A percentile compares a stretch with the other conserved stretches of the same genome.
These are phyloP conservation scores for Glonium stellatum DNA, from an alignment of 495 filamentous ascomycete species.

Conservation along the genomic window DNA sequence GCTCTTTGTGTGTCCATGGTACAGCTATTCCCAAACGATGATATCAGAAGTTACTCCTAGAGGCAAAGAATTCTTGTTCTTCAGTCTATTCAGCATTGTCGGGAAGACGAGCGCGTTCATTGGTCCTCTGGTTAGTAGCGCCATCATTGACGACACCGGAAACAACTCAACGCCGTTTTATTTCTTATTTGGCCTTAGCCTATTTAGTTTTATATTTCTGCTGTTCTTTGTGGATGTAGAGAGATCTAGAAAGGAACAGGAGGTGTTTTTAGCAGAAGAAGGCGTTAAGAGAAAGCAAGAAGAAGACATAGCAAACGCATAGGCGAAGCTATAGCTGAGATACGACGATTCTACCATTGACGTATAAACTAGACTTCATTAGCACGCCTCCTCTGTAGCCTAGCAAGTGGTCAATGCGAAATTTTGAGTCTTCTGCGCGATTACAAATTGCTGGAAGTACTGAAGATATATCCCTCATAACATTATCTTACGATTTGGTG, in stretches of 20 bases:
- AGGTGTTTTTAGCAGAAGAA: constrained; percentile 43
- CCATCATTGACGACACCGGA: constrained; percentile 56
- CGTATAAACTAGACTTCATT: no score
- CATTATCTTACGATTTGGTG: no score
- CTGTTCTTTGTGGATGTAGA: constrained; percentile 51
- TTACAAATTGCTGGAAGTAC: no score
- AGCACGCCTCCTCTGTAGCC: no score
- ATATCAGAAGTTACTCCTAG: constrained; percentile 59
- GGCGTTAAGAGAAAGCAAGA: constrained; percentile 11
- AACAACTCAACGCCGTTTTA: constrained; percentile 57
- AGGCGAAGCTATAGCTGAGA: no score
- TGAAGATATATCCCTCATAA: no score
- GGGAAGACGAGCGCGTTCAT: constrained; percentile 60
- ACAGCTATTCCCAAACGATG: constrained; percentile 62
- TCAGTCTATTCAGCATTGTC: constrained; percentile 58
- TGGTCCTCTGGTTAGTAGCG: constrained; percentile 55
- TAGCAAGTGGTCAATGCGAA: no score
- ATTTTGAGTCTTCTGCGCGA: no score
- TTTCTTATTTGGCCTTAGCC: constrained; percentile 53
- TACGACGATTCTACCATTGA: no score
- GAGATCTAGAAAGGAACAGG: constrained; percentile 54
- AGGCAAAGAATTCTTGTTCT: constrained; percentile 61
- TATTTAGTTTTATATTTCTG: constrained; percentile 44
- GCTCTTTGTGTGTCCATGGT: constrained; percentile 61
- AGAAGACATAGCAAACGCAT: neutral